Evolutionary conservation across 2,329 filamentous ascomycete species (phyloP).

Genomic region (Fusarium nisikadoi): DNA sequence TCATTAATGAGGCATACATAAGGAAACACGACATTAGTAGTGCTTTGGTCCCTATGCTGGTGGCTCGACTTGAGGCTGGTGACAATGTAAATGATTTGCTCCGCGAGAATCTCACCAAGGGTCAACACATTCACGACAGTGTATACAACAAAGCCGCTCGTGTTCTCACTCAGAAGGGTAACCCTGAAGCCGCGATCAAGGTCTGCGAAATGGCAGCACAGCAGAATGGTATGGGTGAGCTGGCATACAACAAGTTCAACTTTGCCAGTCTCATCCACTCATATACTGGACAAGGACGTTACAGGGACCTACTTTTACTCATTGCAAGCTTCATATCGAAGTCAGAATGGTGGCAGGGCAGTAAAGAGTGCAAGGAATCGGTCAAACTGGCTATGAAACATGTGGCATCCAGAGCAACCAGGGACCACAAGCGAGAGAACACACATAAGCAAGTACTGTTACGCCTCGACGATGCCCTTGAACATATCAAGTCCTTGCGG

Average conservation of each 20-base stretch:
- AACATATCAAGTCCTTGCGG: constrained; percentile 40
- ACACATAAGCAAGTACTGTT: constrained; percentile 43
- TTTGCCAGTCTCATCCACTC: constrained; percentile 52
- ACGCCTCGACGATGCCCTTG: constrained; percentile 30
- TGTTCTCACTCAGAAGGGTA: constrained; percentile 44
- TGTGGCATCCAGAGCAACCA: constrained; percentile 42
- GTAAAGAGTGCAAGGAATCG: constrained; percentile 51
- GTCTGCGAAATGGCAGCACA: constrained; percentile 52
- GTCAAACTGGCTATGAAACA: constrained; percentile 53
- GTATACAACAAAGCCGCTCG: constrained; percentile 52
- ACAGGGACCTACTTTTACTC: constrained; percentile 47
- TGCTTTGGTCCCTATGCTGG: constrained; percentile 54
- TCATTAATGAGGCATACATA: constrained; percentile 54
- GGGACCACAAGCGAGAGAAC: background rate
- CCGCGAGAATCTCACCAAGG: constrained; percentile 42
- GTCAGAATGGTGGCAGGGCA: constrained; percentile 52
- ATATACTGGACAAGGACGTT: constrained; percentile 48
- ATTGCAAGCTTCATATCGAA: constrained; percentile 47
- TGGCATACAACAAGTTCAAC: constrained; percentile 52
- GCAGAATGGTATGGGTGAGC: constrained; percentile 50
- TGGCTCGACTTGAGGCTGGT: constrained; percentile 51
- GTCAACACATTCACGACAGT: constrained; percentile 48
- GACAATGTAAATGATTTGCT: constrained; percentile 44
- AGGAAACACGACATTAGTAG: constrained; percentile 55
- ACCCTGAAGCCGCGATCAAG: constrained; percentile 45